Percentiles rank a stretch among this genome's conserved stretches.
Evolutionary conservation across 2,329 filamentous ascomycete genomes (phyloP).

Genomic region (Herpotrichia juniperi): DNA sequence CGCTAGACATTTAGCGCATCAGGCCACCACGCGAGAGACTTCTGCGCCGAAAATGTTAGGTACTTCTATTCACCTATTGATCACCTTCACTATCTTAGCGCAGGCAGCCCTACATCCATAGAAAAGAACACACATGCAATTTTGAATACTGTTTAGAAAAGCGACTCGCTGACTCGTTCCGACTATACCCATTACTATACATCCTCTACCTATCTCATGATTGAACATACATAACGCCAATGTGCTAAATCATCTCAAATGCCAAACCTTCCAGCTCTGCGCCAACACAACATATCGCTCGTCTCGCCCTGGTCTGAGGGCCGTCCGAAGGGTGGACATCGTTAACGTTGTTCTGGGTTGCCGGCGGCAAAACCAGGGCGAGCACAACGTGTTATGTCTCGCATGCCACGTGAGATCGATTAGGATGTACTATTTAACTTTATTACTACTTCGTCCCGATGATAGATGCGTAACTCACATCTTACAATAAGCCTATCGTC

Average conservation of each 20-base stretch:
- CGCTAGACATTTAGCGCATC: too few relatives aligned
- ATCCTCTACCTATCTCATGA: not conserved
- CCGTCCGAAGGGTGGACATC: not conserved
- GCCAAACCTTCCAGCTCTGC: not conserved
- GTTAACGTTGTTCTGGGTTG: not conserved
- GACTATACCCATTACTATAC: not conserved
- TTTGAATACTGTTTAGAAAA: too few relatives aligned
- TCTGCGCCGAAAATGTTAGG: too few relatives aligned
- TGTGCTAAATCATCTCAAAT: not conserved
- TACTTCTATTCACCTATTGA: too few relatives aligned
- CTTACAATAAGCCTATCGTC: constrained; percentile 48
- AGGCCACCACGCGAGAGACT: too few relatives aligned
- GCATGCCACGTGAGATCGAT: not conserved
- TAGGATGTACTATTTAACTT: constrained; percentile 2
- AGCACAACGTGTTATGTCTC: constrained; percentile 3
- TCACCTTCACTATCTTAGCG: too few relatives aligned
- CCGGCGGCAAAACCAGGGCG: not conserved
- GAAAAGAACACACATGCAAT: too few relatives aligned
- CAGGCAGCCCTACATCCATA: too few relatives aligned
- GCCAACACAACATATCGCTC: not conserved
- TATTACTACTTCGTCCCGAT: constrained; percentile 5
- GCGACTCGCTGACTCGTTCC: too few relatives aligned
- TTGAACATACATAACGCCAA: not conserved
- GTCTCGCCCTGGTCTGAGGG: not conserved
- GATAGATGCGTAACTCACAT: constrained; percentile 20